Evolutionary conservation across 192 early-diverging fungal genomes (phyloP).

Genomic region (Polychytrium aggregatum): DNA sequence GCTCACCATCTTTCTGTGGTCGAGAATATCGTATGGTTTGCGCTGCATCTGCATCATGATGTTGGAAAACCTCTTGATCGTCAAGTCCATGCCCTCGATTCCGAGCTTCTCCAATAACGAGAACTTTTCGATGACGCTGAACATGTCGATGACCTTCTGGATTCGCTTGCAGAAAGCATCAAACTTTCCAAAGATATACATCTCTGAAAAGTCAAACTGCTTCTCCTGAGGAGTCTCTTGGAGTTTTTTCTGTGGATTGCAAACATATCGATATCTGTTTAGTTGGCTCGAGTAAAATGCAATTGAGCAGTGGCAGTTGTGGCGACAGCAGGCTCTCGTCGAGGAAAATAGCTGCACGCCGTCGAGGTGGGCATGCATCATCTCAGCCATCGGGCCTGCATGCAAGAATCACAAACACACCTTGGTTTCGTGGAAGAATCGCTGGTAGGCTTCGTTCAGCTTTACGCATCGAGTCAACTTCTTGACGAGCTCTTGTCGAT

Average conservation of each 20-base stretch:
- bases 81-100: constrained; percentile 50
- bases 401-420: too few species aligned
- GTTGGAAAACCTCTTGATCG: constrained; percentile 49
- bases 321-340: too few species aligned
- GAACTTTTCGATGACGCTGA: constrained; percentile 55
- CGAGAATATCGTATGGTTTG: constrained; percentile 57
- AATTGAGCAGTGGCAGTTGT: too few species aligned
- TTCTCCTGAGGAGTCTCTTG: constrained; percentile 51
- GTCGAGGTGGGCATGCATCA: too few species aligned
- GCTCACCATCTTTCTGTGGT: constrained; percentile 50
- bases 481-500: constrained; percentile 34
- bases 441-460: constrained; percentile 53
- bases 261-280: too few species aligned
- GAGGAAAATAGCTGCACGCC: too few species aligned
- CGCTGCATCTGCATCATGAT: constrained; percentile 51
- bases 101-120: constrained; percentile 42
- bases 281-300: too few species aligned
- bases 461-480: constrained; percentile 44
- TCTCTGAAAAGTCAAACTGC: constrained; percentile 58
- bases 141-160: constrained; percentile 60
- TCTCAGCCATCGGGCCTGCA: too few species aligned
- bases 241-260: constrained; percentile 27
- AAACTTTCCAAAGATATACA: constrained; percentile 63
- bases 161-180: constrained; percentile 61
- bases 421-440: constrained; percentile 54